Conservation (phyloP, 2,329 filamentous ascomycete species). For the Chaetomium sp. region DNA sequence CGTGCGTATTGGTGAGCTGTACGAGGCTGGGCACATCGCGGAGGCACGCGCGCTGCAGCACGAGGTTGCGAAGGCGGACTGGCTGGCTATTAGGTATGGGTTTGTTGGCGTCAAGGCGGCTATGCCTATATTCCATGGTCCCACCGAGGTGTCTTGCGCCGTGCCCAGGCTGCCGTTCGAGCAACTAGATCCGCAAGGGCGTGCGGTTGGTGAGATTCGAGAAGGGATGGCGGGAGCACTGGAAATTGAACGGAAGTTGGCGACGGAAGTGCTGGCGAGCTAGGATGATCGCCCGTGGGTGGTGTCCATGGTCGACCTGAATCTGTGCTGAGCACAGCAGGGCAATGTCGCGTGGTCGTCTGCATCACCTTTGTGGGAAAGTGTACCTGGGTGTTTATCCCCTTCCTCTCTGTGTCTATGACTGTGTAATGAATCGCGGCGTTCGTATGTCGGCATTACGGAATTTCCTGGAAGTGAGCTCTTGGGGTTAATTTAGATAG, state of each 20-base stretch:
- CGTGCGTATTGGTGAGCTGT: conserved; percentile 54
- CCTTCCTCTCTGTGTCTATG: too few relatives aligned
- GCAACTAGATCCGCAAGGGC: conserved; percentile 28
- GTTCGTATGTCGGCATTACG: too few relatives aligned
- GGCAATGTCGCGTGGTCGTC: too few relatives aligned
- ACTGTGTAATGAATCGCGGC: too few relatives aligned
- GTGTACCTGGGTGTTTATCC: too few relatives aligned
- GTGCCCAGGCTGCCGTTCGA: conserved; percentile 36
- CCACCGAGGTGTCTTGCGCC: conserved; percentile 28
- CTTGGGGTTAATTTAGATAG: too few relatives aligned
- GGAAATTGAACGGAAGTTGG: conserved; percentile 29
- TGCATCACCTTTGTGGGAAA: too few relatives aligned
- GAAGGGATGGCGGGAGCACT: conserved; percentile 28
- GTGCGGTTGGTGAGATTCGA: conserved; percentile 32
- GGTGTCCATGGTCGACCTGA: too few relatives aligned
- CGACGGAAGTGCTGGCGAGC: conserved; percentile 15
- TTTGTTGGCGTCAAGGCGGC: conserved; percentile 44
- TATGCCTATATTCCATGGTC: conserved; percentile 35
- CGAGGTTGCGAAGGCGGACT: conserved; percentile 39
- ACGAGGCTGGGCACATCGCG: conserved; percentile 47
- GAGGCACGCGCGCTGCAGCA: conserved; percentile 55
- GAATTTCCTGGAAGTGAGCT: too few relatives aligned
- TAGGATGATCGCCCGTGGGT: neutral
- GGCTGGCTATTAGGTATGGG: conserved; percentile 43
- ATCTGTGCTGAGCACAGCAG: too few relatives aligned